Evolutionary conservation across 2,329 filamentous ascomycete genomes (phyloP).

Genomic region (Fusarium sp.): DNA sequence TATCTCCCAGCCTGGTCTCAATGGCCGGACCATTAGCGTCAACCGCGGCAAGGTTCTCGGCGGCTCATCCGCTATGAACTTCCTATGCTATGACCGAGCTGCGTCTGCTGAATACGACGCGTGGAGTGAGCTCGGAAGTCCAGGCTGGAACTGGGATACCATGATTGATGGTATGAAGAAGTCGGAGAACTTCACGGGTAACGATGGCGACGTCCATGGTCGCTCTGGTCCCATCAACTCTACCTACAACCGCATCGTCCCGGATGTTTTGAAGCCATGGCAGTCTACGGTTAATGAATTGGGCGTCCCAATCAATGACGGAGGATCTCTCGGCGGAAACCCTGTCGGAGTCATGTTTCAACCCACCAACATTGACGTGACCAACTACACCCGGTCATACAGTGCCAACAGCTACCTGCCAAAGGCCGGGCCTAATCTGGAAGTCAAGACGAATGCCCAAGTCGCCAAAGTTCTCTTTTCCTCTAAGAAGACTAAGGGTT

Average conservation of each 20-base stretch:
- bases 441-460: background rate
- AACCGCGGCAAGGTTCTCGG: background rate
- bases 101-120: background rate
- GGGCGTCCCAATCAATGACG: background rate
- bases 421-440: background rate
- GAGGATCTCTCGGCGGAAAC: background rate
- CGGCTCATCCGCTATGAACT: background rate
- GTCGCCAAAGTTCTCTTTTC: background rate
- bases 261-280: background rate
- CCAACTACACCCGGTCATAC: background rate
- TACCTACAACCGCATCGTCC: background rate
- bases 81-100: background rate
- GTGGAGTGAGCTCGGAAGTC: background rate
- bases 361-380: background rate
- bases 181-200: background rate
- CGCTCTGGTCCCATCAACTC: background rate
- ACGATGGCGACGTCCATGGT: background rate
- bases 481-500: fast-evolving
- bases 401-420: background rate
- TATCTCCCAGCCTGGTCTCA: background rate
- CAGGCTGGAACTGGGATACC: background rate
- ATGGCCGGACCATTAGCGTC: background rate
- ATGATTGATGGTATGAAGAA: background rate
- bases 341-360: background rate
- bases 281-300: background rate